Evolutionary conservation across 371 early-diverging fungal genomes (phyloP), one percentile per base, ranked within the genome.

Genomic region (Mycotypha africana): DNA sequence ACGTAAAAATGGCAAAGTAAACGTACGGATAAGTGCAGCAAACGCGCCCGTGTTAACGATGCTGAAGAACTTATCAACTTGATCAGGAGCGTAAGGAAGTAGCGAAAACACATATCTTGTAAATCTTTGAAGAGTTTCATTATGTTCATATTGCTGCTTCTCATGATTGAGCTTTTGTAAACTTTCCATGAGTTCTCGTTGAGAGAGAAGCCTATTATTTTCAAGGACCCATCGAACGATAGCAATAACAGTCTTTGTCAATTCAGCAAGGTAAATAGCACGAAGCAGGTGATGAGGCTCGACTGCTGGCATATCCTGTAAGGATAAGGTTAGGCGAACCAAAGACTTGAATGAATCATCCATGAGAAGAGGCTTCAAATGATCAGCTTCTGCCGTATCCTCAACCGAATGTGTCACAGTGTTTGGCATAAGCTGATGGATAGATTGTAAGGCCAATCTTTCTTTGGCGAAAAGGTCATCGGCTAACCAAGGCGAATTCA

Each of bases 331-430:
- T 39, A 78, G 26, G 25, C 81, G 79, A 0, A 76, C 74, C 15
- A 89, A 48, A 7, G 72, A 56, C 25, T 70, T 65, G 61, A 86
- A 88, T 11, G 77, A 67, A 49, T 88, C 85, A 22, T 83, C 81
- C 45, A 70, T 48, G 9, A 89, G 47, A 19, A 88, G 50, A 3
- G 88, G 89, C 38, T 19, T 44, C 20, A 47, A 30, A 7, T 6
- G 31, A 30, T 38, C 38, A 14, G 22, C 45, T 14, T 34, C 28
- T 2, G 33, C 17, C 30, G 25, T 33, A 15, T 39, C 38, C 3
- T 31, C 33, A 11, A 33, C 17, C 3, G 33, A 16, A 12, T 46
- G 20, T 0, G 23, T 28, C 5, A 21, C 15, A 46, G 31, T 56
- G 8, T 56, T 26, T 16, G 52, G 55, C 3, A 55, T 47, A 14